phyloP scores from a whole-genome alignment of 768 basidiomycete species.

The Mycena galericulata region DNA sequence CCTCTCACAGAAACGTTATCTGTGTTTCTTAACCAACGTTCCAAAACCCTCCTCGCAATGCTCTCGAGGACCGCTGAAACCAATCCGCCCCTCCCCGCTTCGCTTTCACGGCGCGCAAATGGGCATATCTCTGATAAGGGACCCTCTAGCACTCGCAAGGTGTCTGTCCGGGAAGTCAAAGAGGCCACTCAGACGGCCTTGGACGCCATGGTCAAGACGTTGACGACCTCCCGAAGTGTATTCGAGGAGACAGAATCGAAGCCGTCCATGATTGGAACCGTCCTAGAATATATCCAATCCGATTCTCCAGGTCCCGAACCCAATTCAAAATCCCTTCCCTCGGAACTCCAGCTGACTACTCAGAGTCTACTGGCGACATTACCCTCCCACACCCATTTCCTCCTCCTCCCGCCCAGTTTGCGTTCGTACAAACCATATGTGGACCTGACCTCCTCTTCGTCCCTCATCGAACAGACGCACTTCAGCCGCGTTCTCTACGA shows the following conservation, averaged over 20 bases:
- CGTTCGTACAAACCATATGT: conserved; percentile 89
- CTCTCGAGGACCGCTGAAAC: conserved; percentile 51
- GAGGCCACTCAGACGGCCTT: conserved; percentile 65
- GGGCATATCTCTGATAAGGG: conserved; percentile 46
- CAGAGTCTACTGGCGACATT: conserved; percentile 74
- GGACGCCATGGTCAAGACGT: conserved; percentile 68
- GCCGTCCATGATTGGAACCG: conserved; percentile 63
- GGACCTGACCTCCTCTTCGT: conserved; percentile 71
- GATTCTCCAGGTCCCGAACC: conserved; percentile 48
- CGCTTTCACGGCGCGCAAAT: conserved; percentile 43
- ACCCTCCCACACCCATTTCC: conserved; percentile 87
- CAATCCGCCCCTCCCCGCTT: conserved; percentile 24
- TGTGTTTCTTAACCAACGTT: conserved; percentile 78
- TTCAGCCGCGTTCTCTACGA: conserved; percentile 61
- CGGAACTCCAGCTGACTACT: conserved; percentile 73
- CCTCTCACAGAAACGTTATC: conserved; percentile 80
- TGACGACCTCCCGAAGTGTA: conserved; percentile 66
- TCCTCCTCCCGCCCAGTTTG: conserved; percentile 78
- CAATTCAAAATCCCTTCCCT: conserved; percentile 49
- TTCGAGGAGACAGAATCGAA: conserved; percentile 57
- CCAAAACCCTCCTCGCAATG: conserved; percentile 63
- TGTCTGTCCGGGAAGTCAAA: conserved; percentile 62
- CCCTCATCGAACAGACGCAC: conserved; percentile 57
- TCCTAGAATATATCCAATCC: conserved; percentile 73
- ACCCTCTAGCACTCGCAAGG: conserved; percentile 44